Evolutionary conservation across 2,329 filamentous ascomycete species (phyloP).

Genomic region (Graphilbum ipis-grandicollis): DNA sequence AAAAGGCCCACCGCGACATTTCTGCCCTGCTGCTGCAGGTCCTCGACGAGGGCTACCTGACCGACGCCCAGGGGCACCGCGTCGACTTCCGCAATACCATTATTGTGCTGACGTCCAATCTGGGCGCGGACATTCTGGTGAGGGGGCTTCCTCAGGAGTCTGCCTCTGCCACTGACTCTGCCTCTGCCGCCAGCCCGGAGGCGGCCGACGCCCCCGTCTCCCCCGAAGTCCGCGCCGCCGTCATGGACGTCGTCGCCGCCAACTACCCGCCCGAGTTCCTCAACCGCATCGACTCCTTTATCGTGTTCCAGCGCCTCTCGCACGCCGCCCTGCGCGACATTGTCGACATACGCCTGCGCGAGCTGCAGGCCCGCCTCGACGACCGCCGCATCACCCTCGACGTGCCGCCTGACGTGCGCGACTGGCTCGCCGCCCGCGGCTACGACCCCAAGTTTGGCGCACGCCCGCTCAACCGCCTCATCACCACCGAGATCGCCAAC

Average conservation of each 20-base stretch:
- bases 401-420: slow-evolving; percentile 53
- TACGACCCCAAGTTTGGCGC: slow-evolving; percentile 90
- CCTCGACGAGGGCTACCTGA: slow-evolving; percentile 88
- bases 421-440: slow-evolving; percentile 76
- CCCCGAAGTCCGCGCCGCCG: slow-evolving; percentile 53
- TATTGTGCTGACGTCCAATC: slow-evolving; percentile 89
- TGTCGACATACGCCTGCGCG: slow-evolving; percentile 75
- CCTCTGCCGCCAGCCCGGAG: slow-evolving; percentile 44
- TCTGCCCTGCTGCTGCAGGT: slow-evolving; percentile 84
- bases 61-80: slow-evolving; percentile 88
- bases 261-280: slow-evolving; percentile 83
- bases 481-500: slow-evolving; percentile 80
- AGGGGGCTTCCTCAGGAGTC: slow-evolving; percentile 55
- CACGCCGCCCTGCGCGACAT: slow-evolving; percentile 69
- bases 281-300: slow-evolving; percentile 93
- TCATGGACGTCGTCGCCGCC: slow-evolving; percentile 71
- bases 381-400: slow-evolving; percentile 67
- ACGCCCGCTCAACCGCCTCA: slow-evolving; percentile 76
- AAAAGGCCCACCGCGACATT: slow-evolving; percentile 93
- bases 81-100: slow-evolving; percentile 95
- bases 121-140: slow-evolving; percentile 83
- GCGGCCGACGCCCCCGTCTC: slow-evolving; percentile 51
- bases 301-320: slow-evolving; percentile 81
- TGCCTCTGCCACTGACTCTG: no score
- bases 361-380: slow-evolving; percentile 68